Evolutionary conservation across 1,284 basidiomycete species (phyloP).

Genomic region (Schizopora paradoxa): DNA sequence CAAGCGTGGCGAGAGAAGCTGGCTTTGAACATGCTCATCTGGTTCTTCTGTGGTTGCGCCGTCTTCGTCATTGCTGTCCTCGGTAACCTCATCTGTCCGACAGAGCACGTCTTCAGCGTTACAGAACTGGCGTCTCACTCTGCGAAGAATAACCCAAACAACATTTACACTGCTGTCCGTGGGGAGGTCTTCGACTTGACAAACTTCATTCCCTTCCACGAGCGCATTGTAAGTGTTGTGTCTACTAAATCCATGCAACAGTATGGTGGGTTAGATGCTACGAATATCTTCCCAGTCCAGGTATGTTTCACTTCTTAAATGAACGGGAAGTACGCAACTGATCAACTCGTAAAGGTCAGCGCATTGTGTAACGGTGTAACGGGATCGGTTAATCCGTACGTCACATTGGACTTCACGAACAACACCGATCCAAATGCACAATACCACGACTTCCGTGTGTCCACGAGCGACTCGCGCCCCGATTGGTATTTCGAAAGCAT

Average conservation of each 20-base stretch:
- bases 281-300: slow-evolving; percentile 91
- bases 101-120: slow-evolving; percentile 83
- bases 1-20: slow-evolving; percentile 99
- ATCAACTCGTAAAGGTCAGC: slow-evolving; percentile 55
- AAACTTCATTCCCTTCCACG: slow-evolving; percentile 54
- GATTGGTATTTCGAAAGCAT: slow-evolving; percentile 98
- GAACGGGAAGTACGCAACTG: background rate
- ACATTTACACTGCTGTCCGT: slow-evolving; percentile 78
- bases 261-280: slow-evolving; percentile 79
- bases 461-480: slow-evolving; percentile 82
- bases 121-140: slow-evolving; percentile 76
- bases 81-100: slow-evolving; percentile 89
- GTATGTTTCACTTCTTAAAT: slow-evolving; percentile 38
- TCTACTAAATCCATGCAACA: slow-evolving; percentile 69
- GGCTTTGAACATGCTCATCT: slow-evolving; percentile 93
- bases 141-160: slow-evolving; percentile 56
- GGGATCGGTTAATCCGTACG: slow-evolving; percentile 81
- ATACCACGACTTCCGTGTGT: slow-evolving; percentile 95
- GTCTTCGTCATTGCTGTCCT: slow-evolving; percentile 93
- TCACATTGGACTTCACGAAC: slow-evolving; percentile 78
- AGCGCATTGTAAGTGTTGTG: slow-evolving; percentile 69
- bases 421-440: slow-evolving; percentile 73
- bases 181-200: slow-evolving; percentile 92
- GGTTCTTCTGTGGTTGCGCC: slow-evolving; percentile 85
- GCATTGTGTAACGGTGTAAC: slow-evolving; percentile 87